Conservation (phyloP, 2,329 filamentous ascomycete species). For the Dactylellina leptospora region DNA sequence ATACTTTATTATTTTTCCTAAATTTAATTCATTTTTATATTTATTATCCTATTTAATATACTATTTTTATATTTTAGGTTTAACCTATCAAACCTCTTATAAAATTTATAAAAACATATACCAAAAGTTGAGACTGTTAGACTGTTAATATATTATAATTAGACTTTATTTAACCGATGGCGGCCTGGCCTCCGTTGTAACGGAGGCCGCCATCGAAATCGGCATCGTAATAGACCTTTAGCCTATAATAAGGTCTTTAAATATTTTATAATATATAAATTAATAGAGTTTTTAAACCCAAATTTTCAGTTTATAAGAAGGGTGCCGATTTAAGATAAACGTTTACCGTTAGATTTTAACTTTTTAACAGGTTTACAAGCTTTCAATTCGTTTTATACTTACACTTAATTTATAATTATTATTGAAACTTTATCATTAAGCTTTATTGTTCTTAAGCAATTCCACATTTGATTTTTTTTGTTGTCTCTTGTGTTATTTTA, state of each 20-base stretch:
- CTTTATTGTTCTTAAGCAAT: background rate
- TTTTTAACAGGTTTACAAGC: background rate
- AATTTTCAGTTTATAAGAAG: background rate
- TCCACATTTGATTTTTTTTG: background rate
- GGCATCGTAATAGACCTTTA: background rate
- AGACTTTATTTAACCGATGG: conserved; percentile 6
- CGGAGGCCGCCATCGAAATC: background rate
- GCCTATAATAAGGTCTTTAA: conserved; percentile 5
- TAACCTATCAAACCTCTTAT: conserved; percentile 30
- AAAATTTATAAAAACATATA: conserved; percentile 32
- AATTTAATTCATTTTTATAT: conserved; percentile 43
- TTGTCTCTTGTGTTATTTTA: background rate
- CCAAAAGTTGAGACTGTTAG: conserved; percentile 10
- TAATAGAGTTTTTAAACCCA: background rate
- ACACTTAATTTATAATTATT: background rate
- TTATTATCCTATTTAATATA: conserved; percentile 39
- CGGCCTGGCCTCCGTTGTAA: background rate
- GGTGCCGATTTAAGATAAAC: background rate
- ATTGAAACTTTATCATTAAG: background rate
- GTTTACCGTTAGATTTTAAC: background rate
- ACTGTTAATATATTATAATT: background rate
- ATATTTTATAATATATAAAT: conserved; percentile 32
- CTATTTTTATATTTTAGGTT: conserved; percentile 38
- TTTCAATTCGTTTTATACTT: background rate
- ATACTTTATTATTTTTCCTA: conserved; percentile 29